A percentile compares a stretch with the other conserved stretches of the same genome.
Conservation (phyloP, 169 alveolate species). For the Amoebophrya sp. region DNA sequence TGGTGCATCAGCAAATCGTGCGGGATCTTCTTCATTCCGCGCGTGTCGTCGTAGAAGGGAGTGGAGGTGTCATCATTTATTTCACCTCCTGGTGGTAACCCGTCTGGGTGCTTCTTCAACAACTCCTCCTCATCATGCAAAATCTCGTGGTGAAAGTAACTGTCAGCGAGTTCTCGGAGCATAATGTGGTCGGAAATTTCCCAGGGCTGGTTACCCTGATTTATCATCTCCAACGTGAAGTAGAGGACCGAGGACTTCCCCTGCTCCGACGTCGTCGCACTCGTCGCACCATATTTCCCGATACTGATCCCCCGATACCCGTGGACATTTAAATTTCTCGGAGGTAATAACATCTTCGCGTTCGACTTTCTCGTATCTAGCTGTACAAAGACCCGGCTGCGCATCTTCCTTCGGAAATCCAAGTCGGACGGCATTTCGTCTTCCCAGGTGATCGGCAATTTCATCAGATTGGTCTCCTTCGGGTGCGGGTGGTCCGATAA, state of each 20-base stretch:
- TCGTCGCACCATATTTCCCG: not conserved
- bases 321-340: not conserved
- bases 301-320: not conserved
- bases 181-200: not conserved
- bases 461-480: no score
- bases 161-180: not conserved
- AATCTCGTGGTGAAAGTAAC: not conserved
- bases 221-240: not conserved
- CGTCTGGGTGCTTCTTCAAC: no score
- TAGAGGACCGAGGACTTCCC: not conserved
- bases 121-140: not conserved
- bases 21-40: not conserved
- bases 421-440: not conserved
- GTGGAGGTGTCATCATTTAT: not conserved
- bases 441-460: no score
- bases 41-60: not conserved
- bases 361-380: not conserved
- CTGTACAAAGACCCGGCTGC: not conserved
- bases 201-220: not conserved
- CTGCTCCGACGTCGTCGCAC: not conserved
- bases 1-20: not conserved
- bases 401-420: not conserved
- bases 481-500: not conserved
- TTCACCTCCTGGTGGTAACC: no score
- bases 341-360: not conserved